Base-by-base conservation (phyloP, 805 yeast genomes). In the Candida anglica region DNA sequence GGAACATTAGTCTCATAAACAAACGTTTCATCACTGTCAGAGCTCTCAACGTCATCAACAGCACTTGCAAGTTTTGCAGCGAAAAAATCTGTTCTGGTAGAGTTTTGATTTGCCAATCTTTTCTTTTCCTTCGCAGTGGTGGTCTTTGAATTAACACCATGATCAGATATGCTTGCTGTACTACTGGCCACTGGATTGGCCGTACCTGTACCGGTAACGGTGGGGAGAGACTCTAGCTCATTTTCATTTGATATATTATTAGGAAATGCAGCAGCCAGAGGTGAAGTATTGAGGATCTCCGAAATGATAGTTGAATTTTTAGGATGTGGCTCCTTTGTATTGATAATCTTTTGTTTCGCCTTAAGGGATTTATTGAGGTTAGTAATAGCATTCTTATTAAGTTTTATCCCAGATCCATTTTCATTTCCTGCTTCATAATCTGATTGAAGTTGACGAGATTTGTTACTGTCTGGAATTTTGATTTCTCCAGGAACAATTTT, bases 61-160 rank as follows among this genome's bases (percentile, higher is more conserved):
- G 98, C 98, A 36, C 87, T 81, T 6, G 96, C 98, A 40, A 93
- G 69, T 47, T 83, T 85, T 0, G 98, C 97, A 7, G 97, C 98
- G 58, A 93, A 93, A 40, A 87, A 77, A 51, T 89, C 98, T 0
- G 96, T 93, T 50, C 88, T 75, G 6, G 95, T 79, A 3, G 86
- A 74, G 42, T 70, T 75, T 40, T 75, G 77, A 33, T 73, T 65
- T 9, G 64, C 47, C 9, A 53, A 48, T 22, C 54, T 54, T 41
- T 59, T 63, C 32, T 50, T 56, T 26, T 38, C 43, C 43, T 48
- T 51, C 19, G 30, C 27, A 13, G 27, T 30, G n/a, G 30, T 10
- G 21, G 39, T 28, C 8, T n/a, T 15, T 11, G 16, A 16, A 5
- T 15, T 15, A 4, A 13, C 19, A 6, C n/a, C n/a, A 4, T n/a